phyloP scores from a whole-genome alignment of 257 asterid species.

The Solanum piurae region DNA sequence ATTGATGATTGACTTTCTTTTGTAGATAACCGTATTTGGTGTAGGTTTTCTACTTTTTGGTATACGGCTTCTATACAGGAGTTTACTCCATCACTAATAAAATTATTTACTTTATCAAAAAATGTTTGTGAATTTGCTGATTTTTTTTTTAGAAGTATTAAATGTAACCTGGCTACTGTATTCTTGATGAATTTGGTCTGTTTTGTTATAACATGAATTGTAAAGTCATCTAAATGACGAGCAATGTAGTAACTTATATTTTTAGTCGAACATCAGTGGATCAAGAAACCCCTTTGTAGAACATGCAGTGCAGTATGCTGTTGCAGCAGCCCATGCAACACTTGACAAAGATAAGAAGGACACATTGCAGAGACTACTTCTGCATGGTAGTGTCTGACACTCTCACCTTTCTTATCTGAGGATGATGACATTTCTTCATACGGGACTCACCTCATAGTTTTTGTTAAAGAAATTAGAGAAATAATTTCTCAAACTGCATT shows the following conservation, averaged over 20 bases:
- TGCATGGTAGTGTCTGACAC: conserved; percentile 55
- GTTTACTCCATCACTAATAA: neutral
- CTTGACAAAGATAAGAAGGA: conserved; percentile 49
- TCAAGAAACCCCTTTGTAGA: conserved; percentile 93
- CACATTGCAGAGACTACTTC: conserved; percentile 50
- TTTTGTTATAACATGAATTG: neutral
- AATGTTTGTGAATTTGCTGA: neutral
- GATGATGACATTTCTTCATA: neutral
- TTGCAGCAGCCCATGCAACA: conserved; percentile 70
- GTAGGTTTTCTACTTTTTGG: neutral
- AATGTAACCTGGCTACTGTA: neutral
- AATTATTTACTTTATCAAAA: neutral
- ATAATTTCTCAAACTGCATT: conserved; percentile 12
- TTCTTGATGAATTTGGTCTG: neutral
- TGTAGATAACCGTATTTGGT: neutral
- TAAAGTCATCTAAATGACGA: neutral
- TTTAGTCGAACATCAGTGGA: conserved; percentile 45
- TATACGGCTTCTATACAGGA: neutral
- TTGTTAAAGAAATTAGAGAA: neutral
- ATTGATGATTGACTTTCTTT: neutral
- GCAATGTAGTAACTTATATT: conserved; percentile 7
- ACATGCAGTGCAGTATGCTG: conserved; percentile 73
- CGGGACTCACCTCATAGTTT: neutral
- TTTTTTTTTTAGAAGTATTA: neutral
- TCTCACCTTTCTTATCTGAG: conserved; percentile 6